Evolutionary conservation across 495 filamentous ascomycete genomes (phyloP).

Genomic region (Penicillium roqueforti): DNA sequence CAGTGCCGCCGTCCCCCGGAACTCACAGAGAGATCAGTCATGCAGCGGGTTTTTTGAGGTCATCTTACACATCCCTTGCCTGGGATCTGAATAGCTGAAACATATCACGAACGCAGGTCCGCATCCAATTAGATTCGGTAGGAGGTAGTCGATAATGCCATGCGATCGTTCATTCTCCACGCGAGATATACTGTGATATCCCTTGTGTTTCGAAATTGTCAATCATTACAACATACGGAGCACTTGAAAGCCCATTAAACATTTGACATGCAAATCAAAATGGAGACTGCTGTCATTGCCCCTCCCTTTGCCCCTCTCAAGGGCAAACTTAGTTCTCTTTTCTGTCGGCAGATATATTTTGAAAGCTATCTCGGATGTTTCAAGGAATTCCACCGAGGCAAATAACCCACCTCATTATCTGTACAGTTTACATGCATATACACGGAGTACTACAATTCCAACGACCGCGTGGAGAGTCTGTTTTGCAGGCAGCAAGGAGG

Average conservation of each 20-base stretch:
- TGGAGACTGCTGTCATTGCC: not conserved
- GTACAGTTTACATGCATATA: not conserved
- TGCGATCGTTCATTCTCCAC: not conserved
- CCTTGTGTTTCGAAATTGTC: no score
- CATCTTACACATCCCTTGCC: slow-evolving; percentile 16
- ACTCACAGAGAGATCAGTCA: not conserved
- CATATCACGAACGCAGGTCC: slow-evolving; percentile 6
- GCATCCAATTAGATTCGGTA: not conserved
- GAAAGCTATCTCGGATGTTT: not conserved
- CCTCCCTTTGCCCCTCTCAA: not conserved
- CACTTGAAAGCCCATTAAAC: not conserved
- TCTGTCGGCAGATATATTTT: not conserved
- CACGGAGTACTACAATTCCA: not conserved
- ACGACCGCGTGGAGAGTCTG: slow-evolving; percentile 10
- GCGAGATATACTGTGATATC: not conserved
- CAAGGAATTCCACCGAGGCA: not conserved
- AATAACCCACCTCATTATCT: not conserved
- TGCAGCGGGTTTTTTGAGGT: slow-evolving; percentile 2
- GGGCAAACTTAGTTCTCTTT: not conserved
- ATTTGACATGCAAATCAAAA: not conserved
- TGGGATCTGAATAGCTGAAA: slow-evolving; percentile 18
- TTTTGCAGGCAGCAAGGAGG: slow-evolving; percentile 12
- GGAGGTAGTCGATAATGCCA: not conserved
- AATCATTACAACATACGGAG: not conserved
- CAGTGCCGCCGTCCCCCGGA: slow-evolving; percentile 12